Conservation (phyloP, 495 filamentous ascomycete genomes). For the Tuber indicum region DNA sequence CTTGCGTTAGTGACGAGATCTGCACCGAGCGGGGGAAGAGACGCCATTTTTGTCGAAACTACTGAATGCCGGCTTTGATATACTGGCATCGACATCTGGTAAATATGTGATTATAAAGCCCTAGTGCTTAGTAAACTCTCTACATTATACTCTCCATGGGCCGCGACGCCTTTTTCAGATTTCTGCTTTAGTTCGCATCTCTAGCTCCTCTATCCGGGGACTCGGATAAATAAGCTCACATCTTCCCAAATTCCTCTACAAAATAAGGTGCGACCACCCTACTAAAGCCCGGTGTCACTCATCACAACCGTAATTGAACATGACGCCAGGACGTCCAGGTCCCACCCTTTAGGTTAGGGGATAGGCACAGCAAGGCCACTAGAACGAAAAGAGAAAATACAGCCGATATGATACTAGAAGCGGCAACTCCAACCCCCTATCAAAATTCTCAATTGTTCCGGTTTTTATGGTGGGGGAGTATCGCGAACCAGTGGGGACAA, state of each 20-base stretch:
- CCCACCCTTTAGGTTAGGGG: no score
- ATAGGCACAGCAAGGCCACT: no score
- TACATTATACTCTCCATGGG: conserved; percentile 59
- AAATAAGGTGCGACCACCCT: conserved; percentile 72
- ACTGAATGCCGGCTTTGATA: conserved; percentile 54
- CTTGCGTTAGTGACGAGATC: conserved; percentile 22
- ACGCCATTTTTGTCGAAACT: conserved; percentile 51
- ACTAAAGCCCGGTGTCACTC: conserved; percentile 54
- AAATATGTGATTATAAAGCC: conserved; percentile 47
- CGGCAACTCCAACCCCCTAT: no score
- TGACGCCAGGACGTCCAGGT: no score
- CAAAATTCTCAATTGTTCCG: no score
- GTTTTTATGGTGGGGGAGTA: no score
- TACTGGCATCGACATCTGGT: conserved; percentile 46
- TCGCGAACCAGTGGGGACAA: no score
- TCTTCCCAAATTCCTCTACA: conserved; percentile 57
- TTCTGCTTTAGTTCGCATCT: conserved; percentile 46
- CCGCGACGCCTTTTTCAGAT: conserved; percentile 56
- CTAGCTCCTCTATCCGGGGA: conserved; percentile 43
- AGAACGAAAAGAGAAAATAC: no score
- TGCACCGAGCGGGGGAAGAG: conserved; percentile 59
- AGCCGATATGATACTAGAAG: no score
- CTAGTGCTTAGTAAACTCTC: conserved; percentile 49
- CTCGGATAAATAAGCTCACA: conserved; percentile 47
- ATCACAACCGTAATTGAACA: conserved; percentile 43